Evolutionary conservation across 805 yeast genomes (phyloP), one percentile per base, ranked within the genome.

Genomic region (Kregervanrija fluxuum): DNA sequence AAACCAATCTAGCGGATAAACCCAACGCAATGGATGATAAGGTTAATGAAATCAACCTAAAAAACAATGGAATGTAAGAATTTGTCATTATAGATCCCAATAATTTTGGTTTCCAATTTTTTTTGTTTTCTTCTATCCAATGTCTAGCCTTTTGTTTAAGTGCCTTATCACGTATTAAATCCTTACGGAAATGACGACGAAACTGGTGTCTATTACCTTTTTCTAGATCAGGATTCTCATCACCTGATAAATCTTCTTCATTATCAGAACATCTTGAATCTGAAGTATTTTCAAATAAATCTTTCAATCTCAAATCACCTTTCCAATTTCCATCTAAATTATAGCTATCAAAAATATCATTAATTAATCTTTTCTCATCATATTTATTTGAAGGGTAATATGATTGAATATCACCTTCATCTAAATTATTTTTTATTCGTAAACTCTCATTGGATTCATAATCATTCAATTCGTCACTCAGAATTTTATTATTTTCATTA

Each of bases 41-140:
- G 11, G 78, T 52, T 33, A 80, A 68, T 30, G 79, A 78, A 34
- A 76, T 64, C 2, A 80, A 58, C 49, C 99, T 69, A 50, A 91
- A 74, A 17, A 83, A 72, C 41, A 91, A 68, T 1, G 97, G 96
- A 11, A 89, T 72, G 53, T 85, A 82, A 14, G 95, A 90, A 59
- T 85, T 88, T 49, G 79, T 77, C 44, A 85, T 72, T 31, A 90
- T 65, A 28, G 83, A 65, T 38, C 80, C 70, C 44, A 68, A 68
- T 10, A 89, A 53, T 31, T 74, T 70, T 2, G 93, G 86, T 44
- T 74, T 67, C 78, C 87, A 74, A 51, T 77, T 79, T 45, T 75
- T 75, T 48, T 81, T 70, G 47, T 74, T 82, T 56, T 70, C 80
- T 47, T 73, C 69, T 47, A 82, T 72, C 87, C 86, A 81, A 57